A percentile compares a stretch with the other conserved stretches of the same genome.
phyloP scores from a whole-genome alignment of 2,329 filamentous ascomycete genomes.

The Seiridium unicorne region DNA sequence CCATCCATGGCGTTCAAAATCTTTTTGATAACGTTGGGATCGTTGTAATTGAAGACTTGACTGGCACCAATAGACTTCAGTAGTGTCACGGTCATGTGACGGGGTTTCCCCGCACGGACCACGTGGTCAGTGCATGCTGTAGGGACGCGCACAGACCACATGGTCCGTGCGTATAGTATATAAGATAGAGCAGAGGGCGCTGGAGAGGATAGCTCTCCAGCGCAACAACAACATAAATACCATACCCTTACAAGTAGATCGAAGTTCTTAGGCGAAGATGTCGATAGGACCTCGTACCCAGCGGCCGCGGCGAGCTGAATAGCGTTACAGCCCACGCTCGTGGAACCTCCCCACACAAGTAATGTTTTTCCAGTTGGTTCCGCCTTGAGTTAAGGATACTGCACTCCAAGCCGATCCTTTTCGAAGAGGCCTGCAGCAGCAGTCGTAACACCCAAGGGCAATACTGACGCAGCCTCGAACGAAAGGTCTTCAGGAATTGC shows the following conservation, averaged over 20 bases:
- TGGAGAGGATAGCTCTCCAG: no score
- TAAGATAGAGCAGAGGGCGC: no score
- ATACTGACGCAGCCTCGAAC: conserved; percentile 2
- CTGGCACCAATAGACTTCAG: conserved; percentile 2
- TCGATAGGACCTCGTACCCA: conserved; percentile 41
- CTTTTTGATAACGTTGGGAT: background rate
- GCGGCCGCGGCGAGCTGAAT: conserved; percentile 41
- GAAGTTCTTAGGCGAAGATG: conserved; percentile 24
- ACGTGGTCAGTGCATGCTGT: no score
- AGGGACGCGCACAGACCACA: no score
- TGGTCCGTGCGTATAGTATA: no score
- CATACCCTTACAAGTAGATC: no score
- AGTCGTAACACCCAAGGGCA: conserved; percentile 3
- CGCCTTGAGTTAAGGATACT: conserved; percentile 8
- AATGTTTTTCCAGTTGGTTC: conserved; percentile 16
- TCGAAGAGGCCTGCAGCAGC: background rate
- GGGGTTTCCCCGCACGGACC: no score
- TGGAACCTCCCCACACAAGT: conserved; percentile 35
- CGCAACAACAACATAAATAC: no score
- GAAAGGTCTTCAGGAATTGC: background rate
- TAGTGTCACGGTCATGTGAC: background rate
- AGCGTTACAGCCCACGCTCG: conserved; percentile 40
- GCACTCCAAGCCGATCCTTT: conserved; percentile 8
- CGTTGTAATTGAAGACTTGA: background rate
- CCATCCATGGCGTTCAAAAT: background rate